Evolutionary conservation across 805 yeast species (phyloP).

Genomic region (Barnettozyma sucrosica): DNA sequence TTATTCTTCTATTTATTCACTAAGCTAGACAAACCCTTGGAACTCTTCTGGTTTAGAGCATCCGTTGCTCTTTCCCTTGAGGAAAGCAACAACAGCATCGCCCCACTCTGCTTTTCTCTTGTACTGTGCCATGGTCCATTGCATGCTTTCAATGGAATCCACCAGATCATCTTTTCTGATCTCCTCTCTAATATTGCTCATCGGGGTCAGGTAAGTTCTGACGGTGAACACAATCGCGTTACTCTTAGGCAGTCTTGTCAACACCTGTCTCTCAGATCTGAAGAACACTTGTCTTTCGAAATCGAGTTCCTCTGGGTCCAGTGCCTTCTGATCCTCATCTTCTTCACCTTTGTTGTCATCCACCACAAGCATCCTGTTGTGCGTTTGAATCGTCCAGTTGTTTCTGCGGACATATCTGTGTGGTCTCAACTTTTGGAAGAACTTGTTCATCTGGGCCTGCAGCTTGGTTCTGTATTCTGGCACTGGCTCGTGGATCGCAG

Average conservation of each 20-base stretch:
- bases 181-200: constrained; percentile 40
- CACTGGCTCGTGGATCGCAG: constrained; percentile 63
- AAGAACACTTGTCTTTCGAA: constrained; percentile 42
- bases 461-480: constrained; percentile 58
- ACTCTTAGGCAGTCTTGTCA: constrained; percentile 46
- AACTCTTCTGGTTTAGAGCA: constrained; percentile 15
- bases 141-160: constrained; percentile 61
- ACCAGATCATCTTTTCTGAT: constrained; percentile 45
- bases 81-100: constrained; percentile 45
- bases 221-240: constrained; percentile 44
- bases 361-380: constrained; percentile 43
- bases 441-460: constrained; percentile 59
- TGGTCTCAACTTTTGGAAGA: constrained; percentile 50
- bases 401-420: constrained; percentile 53
- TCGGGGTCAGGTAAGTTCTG: constrained; percentile 53
- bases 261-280: constrained; percentile 55
- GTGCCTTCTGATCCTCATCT: constrained; percentile 26
- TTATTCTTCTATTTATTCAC: not conserved
- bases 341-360: constrained; percentile 36
- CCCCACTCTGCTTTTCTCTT: constrained; percentile 68
- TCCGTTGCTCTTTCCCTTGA: constrained; percentile 35
- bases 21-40: not conserved
- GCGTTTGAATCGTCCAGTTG: constrained; percentile 70
- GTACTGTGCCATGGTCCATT: constrained; percentile 52
- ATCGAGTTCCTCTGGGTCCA: constrained; percentile 29